A percentile compares a stretch with the other conserved stretches of the same genome.
Evolutionary conservation across 176 grass and related monocot genomes (phyloP).

Genomic region (Musa troglodytarum): DNA sequence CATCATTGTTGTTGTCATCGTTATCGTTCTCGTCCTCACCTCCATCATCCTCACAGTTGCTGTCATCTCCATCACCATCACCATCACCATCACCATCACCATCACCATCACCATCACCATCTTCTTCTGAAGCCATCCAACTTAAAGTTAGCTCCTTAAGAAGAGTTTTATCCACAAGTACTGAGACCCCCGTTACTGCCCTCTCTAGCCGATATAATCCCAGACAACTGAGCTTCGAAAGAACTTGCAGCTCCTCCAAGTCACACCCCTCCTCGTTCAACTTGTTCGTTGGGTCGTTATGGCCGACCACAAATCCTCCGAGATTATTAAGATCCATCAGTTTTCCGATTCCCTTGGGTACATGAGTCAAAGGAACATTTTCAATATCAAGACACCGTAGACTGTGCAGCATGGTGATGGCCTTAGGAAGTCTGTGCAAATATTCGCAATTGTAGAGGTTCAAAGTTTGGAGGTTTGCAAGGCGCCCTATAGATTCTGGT

Average conservation of each 20-base stretch:
- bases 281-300: conserved; percentile 12
- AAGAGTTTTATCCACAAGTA: conserved; percentile 48
- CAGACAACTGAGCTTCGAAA: conserved; percentile 65
- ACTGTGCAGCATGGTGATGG: conserved; percentile 10
- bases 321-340: conserved; percentile 4
- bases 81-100: too few relatives aligned
- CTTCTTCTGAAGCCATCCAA: conserved; percentile 23
- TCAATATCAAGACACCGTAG: conserved; percentile 14
- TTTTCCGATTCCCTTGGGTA: conserved; percentile 23
- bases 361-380: neutral
- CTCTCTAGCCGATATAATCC: conserved; percentile 55
- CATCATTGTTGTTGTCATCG: conserved; percentile 16
- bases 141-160: conserved; percentile 52
- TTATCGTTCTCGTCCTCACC: neutral
- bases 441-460: neutral
- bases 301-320: conserved; percentile 18
- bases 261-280: conserved; percentile 34
- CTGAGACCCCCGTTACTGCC: conserved; percentile 37
- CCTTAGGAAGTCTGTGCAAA: conserved; percentile 14
- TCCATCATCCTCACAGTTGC: conserved; percentile 4
- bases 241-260: conserved; percentile 42
- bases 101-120: conserved; percentile 6
- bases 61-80: neutral
- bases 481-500: conserved; percentile 16
- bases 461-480: conserved; percentile 27